Evolutionary conservation across 768 basidiomycete genomes (phyloP), one percentile per base, ranked within the genome.

Genomic region (Calocybe gangraenosa): DNA sequence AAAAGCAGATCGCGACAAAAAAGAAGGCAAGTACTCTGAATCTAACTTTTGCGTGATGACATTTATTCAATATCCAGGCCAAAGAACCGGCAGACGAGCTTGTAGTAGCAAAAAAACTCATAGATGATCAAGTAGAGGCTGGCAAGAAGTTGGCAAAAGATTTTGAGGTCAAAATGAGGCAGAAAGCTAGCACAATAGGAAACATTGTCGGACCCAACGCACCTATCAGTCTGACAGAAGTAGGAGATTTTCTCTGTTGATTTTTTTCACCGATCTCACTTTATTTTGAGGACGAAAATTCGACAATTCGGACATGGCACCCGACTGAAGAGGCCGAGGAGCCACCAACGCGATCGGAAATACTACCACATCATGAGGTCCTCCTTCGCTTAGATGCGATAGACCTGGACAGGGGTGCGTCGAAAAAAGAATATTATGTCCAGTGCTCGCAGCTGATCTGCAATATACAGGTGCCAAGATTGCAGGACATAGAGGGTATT

Each of bases 281-380:
- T 38, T 15, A 30, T 42, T 42, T 38, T 19, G 46, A 97, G 92
- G 96, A 98, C 58, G 92, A 98, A 63, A 99, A 99, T 65, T 69
- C 65, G 1, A 83, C 84, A 2, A 53, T 93, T 11, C 74, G 82
- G 48, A 90, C 81, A 45, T 98, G 89, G 87, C 84, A 92, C 67
- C 92, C 94, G 1, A 76, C 81, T 30, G 87, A 84, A 6, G 79
- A 83, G 18, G 73, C 79, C 47, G 83, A 69, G 21, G 81, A 90
- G 53, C 87, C 84, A 18, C 78, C 84, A 54, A 76, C 81, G 55
- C 80, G 78, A 61, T 68, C 74, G 3, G 84, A 78, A 39, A 92
- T 98, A 59, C 76, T 98, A 68, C 84, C 95, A n/a, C 96, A 99
- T 64, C 94, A 99, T 58, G 96, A 99, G 69, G 92, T 98, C 19